Percentiles rank a stretch among this genome's conserved stretches.
Conservation (phyloP, 225 moss, liverwort and hornwort genomes). For the Neckera pumila region DNA sequence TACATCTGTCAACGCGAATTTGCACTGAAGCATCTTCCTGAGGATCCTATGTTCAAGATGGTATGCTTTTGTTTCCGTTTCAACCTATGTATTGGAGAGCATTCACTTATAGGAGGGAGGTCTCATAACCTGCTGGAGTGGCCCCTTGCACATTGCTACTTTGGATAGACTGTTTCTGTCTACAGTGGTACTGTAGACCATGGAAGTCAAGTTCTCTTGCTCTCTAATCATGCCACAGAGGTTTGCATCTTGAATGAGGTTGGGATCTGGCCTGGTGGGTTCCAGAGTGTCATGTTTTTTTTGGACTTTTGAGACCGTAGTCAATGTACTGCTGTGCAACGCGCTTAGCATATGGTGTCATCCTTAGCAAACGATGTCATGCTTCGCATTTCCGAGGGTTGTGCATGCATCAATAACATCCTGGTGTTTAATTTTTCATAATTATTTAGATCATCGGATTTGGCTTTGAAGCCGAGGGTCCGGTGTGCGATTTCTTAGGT, state of each 20-base stretch:
- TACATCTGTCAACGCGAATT: constrained; percentile 32
- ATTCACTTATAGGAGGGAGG: background rate
- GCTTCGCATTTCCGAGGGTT: background rate
- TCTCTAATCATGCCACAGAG: background rate
- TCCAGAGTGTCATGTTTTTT: background rate
- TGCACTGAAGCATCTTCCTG: constrained; percentile 42
- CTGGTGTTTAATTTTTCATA: background rate
- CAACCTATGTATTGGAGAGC: background rate
- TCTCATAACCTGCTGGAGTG: too few species aligned
- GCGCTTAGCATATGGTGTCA: background rate
- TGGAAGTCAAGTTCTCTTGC: background rate
- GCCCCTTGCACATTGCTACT: background rate
- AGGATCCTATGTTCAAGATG: constrained; percentile 39
- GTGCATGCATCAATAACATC: background rate
- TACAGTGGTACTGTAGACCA: background rate
- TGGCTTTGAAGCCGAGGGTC: background rate
- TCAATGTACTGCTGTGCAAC: too few species aligned
- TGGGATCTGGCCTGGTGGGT: background rate
- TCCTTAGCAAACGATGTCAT: background rate
- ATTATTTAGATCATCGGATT: background rate
- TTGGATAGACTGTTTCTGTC: background rate
- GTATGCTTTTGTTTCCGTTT: background rate
- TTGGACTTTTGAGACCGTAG: too few species aligned
- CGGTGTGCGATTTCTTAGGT: too few species aligned
- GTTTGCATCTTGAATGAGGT: background rate